Evolutionary conservation across 2,329 filamentous ascomycete species (phyloP), one percentile per base, ranked within the genome.

Genomic region (Penicillium sp.): DNA sequence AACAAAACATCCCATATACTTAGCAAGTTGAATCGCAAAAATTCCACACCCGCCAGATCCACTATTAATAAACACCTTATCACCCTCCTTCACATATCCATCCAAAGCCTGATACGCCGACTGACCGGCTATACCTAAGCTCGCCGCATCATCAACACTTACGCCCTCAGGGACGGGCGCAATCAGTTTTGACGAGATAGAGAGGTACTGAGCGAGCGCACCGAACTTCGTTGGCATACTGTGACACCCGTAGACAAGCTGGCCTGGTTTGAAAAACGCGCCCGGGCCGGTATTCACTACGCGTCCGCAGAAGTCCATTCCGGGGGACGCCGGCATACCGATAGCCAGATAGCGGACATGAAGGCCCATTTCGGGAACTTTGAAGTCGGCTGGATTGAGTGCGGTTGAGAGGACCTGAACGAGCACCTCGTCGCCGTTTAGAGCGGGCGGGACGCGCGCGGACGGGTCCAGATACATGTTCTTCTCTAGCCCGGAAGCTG

Each of bases 371-470:
- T 87, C 83, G 9, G 81, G 74, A 2, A 81, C 57, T 67, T 88
- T 88, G 76, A 84, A 81, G 74, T 88, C 86, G 25, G 80, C 80
- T 0, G 84, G 84, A 63, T 87, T 88, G 56, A 87, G 64, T 22
- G 79, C 71, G 24, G 76, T 74, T 50, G 76, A 71, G 51, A 79
- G 68, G 7, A 87, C 79, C 55, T 79, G 70, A 44, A 87, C 71
- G 13, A 87, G 75, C 40, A 85, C 63, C 54, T 82, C 74, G 33
- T 76, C 63, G 67, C 69, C n/a, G 61, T 60, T 52, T 56, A 70
- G 39, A 66, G 67, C 14, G 62, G 62, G 57, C 56, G 80, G 77
- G 10, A 75, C 61, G 3, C 76, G 66, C 4, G 76, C 72, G 10
- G 69, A 61, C 2, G 71, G 57, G 56, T 74, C 70, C 24, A 83